Base-by-base conservation (phyloP, 441 rosid genomes). In the Populus hybrid region DNA sequence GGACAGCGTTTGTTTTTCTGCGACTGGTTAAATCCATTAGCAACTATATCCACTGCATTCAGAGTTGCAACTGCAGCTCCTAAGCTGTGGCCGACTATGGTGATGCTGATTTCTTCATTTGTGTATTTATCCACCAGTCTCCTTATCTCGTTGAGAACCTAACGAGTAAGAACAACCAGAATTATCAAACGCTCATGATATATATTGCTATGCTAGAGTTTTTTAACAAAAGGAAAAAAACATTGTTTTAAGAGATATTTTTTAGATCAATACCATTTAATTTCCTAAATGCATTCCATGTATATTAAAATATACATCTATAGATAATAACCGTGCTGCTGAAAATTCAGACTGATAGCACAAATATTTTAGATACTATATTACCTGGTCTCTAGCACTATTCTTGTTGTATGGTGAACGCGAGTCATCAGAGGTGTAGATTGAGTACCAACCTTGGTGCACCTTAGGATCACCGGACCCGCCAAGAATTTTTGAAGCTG, bases 81-180 rank as follows among this genome's bases (percentile, higher is more conserved):
- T 66, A 90, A 73, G 84, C 97, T 91, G 83, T 92, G 97, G 4
- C 93, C 91, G 0, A 84, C 84, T n/a, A 90, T 38, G 0, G 94
- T 91, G 69, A 90, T 80, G 85, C 91, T 89, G 18, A 85, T 80
- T 46, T 90, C 91, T 76, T 91, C 91, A 7, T 87, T 67, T 71
- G 83, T 77, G 83, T 82, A 88, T 40, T 76, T 16, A 0, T 87
- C 83, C 67, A 89, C 73, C 71, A 86, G 79, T 46, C 83, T 79
- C 79, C 79, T 84, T 67, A 92, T 71, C 79, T 83, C 88, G 3
- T 67, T 38, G 0, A 79, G 30, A 36, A 76, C 82, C 89, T 86
- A 67, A 50, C 7, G 30, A 30, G 0, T 24, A 65, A 9, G 32
- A 65, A 72, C 35, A 9, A 10, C 8, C 61, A 53, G 61, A 53